Conservation (phyloP, 352 stramenopile genomes). For the Poterioochromonas sp. region DNA sequence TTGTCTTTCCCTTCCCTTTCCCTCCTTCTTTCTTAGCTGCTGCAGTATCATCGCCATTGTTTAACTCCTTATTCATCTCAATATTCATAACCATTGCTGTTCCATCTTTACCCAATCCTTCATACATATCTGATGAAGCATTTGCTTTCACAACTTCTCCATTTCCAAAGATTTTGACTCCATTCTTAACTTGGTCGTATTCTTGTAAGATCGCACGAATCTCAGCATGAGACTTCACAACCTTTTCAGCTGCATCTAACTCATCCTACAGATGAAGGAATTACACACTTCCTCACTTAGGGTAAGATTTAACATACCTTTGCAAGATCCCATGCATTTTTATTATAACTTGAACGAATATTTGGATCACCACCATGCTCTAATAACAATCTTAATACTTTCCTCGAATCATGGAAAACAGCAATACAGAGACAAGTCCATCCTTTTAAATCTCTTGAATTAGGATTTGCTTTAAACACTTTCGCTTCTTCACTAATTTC, state of each 20-base stretch:
- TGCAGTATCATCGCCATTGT: background rate
- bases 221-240: constrained; percentile 54
- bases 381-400: constrained; percentile 57
- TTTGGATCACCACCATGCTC: constrained; percentile 64
- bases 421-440: constrained; percentile 70
- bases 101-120: constrained; percentile 36
- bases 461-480: constrained; percentile 40
- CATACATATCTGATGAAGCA: constrained; percentile 9
- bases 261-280: constrained; percentile 55
- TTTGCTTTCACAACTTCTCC: constrained; percentile 29
- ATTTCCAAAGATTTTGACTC: constrained; percentile 27
- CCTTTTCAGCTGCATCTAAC: constrained; percentile 64
- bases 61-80: constrained; percentile 36
- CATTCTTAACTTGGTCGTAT: constrained; percentile 41
- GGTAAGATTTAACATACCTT: too few relatives aligned
- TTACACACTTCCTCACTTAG: background rate
- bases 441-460: constrained; percentile 58
- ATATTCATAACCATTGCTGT: constrained; percentile 39
- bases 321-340: constrained; percentile 71
- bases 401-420: constrained; percentile 72
- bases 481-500: constrained; percentile 44
- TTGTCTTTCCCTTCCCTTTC: background rate
- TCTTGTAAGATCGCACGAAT: constrained; percentile 48
- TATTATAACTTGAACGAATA: constrained; percentile 74
- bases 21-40: background rate